phyloP scores from a whole-genome alignment of 2,329 filamentous ascomycete species.

The Pyrenochaeta sp. region DNA sequence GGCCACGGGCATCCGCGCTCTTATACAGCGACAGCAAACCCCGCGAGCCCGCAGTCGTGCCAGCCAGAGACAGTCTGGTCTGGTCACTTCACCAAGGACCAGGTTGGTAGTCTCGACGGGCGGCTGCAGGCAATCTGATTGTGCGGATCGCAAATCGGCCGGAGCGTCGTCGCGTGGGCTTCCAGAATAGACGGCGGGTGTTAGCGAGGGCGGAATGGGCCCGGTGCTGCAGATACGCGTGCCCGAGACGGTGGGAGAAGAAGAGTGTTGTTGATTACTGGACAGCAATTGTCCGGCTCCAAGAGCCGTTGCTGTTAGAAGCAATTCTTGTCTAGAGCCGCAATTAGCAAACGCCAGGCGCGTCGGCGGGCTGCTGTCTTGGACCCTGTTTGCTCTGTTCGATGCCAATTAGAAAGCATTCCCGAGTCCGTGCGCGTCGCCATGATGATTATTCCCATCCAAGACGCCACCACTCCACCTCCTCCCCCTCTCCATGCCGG shows the following conservation, averaged over 20 bases:
- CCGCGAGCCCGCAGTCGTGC: too few species aligned
- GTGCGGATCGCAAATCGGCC: conserved; percentile 26
- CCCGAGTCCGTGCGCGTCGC: too few species aligned
- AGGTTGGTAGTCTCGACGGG: conserved; percentile 14
- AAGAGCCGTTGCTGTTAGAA: too few species aligned
- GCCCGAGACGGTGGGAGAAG: too few species aligned
- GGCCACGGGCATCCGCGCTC: too few species aligned
- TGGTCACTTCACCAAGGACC: conserved; percentile 14
- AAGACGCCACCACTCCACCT: conserved; percentile 5
- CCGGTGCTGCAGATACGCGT: neutral
- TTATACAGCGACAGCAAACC: too few species aligned
- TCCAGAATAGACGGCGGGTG: conserved; percentile 6
- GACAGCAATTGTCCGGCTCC: too few species aligned
- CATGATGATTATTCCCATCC: neutral
- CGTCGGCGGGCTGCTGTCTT: conserved; percentile 3
- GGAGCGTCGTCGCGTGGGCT: conserved; percentile 15
- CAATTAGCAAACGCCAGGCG: conserved; percentile 12
- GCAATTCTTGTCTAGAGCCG: too few species aligned
- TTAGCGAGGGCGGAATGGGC: conserved; percentile 1
- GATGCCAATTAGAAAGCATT: too few species aligned
- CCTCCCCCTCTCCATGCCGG: conserved; percentile 9
- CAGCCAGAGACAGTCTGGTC: too few species aligned
- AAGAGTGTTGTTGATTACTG: neutral
- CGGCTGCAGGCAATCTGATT: conserved; percentile 19
- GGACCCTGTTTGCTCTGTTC: conserved; percentile 10